Evolutionary conservation across 495 filamentous ascomycete species (phyloP), one percentile per base, ranked within the genome.

Genomic region (Aspergillus taichungensis): DNA sequence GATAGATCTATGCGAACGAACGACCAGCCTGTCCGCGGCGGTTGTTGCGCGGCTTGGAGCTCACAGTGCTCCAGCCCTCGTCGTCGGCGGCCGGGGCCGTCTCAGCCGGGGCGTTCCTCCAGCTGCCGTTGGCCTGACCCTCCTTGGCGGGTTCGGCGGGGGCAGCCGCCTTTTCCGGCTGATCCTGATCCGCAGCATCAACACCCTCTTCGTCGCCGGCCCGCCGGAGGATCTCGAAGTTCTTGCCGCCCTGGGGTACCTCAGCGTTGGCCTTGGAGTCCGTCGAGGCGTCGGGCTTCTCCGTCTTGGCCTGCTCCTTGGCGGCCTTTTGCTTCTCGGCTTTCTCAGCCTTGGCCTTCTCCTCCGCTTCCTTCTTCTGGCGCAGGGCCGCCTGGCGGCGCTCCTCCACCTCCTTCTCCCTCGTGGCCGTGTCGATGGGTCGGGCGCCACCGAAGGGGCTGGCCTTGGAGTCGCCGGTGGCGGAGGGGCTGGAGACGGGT

Each of bases 371-470:
- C 62, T 84, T 86, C 76, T 88, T 94, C 54, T 86, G 82, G 49
- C 80, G 82, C 39, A 87, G 27, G 3, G 79, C 76, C 40, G 83
- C 70, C 55, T 84, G 71, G 46, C 84, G 79, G 71, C 85, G 90
- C 69, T 94, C 89, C 59, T 90, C 91, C 28, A 97, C 79, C 63
- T 94, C 84, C 43, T 79, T 83, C 68, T 95, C 91, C 38, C 84
- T 78, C 7, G 88, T 75, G 13, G 87, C 85, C 39, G 88, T 94
- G 64, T 96, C 88, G 49, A 94, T 94, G 8, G 89, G 89, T 40
- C 78, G 77, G 33, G 89, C 89, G 43, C 85, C 88, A 60, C 92
- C 92, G 63, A 98, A 98, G 18, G 87, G 87, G 65, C 81, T 96
- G 12, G 87, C 76, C 70, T 92, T 94, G 3, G 86, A 73, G 46